Evolutionary conservation across 116 monocot genomes (phyloP).

Genomic region (Phalaenopsis hybrid): DNA sequence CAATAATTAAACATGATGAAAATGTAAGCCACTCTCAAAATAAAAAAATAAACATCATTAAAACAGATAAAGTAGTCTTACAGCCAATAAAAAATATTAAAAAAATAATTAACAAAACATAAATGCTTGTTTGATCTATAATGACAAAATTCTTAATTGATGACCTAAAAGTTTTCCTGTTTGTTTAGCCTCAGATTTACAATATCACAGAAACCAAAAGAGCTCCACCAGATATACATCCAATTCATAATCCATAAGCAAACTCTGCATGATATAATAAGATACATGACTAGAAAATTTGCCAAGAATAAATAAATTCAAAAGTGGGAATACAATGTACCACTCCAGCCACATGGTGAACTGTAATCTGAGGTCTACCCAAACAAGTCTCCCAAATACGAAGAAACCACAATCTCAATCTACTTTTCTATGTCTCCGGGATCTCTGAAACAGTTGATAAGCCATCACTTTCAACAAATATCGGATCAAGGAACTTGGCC

Average conservation of each 20-base stretch:
- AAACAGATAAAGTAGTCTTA: neutral
- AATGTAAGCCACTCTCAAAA: neutral
- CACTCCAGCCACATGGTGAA: neutral
- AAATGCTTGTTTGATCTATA: neutral
- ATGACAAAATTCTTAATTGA: neutral
- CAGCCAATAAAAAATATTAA: neutral
- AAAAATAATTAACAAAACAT: neutral
- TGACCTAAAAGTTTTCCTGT: neutral
- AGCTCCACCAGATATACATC: constrained; percentile 6
- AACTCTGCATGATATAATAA: constrained; percentile 29
- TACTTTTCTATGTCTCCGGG: constrained; percentile 27
- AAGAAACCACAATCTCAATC: neutral
- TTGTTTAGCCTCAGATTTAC: constrained; percentile 4
- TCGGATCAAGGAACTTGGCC: constrained; percentile 79
- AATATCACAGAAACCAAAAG: constrained; percentile 2
- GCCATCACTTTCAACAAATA: constrained; percentile 53
- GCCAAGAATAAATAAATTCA: constrained; percentile 41
- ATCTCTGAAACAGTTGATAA: constrained; percentile 45
- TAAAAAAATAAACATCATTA: neutral
- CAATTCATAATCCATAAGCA: constrained; percentile 11
- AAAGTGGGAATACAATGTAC: constrained; percentile 9
- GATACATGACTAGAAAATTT: constrained; percentile 22
- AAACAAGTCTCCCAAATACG: neutral
- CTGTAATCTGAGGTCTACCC: neutral
- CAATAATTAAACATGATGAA: too few relatives aligned